phyloP scores from a whole-genome alignment of 306 rosid genomes.

The Gastrolobium bilobum region DNA sequence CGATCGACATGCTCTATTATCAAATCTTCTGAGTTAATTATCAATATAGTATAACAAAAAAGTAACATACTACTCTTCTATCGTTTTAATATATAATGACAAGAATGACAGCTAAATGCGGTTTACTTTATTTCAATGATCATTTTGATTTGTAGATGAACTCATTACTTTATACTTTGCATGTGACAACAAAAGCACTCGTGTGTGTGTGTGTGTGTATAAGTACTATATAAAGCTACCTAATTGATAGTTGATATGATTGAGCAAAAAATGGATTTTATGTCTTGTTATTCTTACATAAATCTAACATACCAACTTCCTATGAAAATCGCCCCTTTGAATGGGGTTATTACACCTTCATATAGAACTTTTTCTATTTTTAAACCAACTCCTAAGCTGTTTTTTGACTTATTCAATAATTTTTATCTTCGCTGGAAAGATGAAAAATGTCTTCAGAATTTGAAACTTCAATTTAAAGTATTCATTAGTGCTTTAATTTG shows the following conservation, averaged over 20 bases:
- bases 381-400: background rate
- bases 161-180: constrained; percentile 39
- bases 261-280: background rate
- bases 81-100: constrained; percentile 18
- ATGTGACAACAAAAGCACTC: constrained; percentile 37
- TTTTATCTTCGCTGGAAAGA: background rate
- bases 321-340: background rate
- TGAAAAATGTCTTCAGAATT: background rate
- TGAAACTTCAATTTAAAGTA: constrained; percentile 3
- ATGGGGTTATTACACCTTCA: background rate
- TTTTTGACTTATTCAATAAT: background rate
- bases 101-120: constrained; percentile 7
- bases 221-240: background rate
- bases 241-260: background rate
- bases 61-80: background rate
- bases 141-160: constrained; percentile 19
- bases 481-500: background rate
- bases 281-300: background rate
- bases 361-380: too few relatives aligned
- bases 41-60: background rate
- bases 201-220: background rate
- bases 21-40: constrained; percentile 24
- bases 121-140: constrained; percentile 6
- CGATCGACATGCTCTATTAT: background rate
- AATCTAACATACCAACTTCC: background rate